Percentiles rank a stretch among this genome's conserved stretches.
Conservation (phyloP, 805 yeast species). For the Saccharomycopsis malanga region DNA sequence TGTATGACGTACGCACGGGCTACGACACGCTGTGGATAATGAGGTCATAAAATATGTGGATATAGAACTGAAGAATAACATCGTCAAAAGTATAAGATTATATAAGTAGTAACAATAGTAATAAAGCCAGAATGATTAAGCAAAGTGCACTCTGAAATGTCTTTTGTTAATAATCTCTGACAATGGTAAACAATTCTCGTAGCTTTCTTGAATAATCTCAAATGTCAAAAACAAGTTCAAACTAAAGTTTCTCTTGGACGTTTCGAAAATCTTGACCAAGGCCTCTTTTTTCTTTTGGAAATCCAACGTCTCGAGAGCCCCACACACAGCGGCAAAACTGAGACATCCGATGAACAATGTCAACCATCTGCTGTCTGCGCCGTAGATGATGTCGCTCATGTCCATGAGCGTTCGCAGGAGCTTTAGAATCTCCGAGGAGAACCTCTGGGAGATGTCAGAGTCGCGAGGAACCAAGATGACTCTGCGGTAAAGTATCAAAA, state of each 20-base stretch:
- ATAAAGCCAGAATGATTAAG: neutral
- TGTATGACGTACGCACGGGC: no score
- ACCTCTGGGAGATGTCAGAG: constrained; percentile 13
- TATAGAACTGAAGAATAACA: no score
- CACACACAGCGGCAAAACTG: constrained; percentile 10
- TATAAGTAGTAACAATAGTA: no score
- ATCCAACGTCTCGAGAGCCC: constrained; percentile 12
- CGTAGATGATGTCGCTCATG: neutral
- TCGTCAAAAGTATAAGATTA: no score
- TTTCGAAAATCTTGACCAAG: constrained; percentile 9
- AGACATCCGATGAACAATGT: constrained; percentile 12
- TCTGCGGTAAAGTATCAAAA: constrained; percentile 15
- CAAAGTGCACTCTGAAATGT: constrained; percentile 2
- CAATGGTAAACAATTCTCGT: constrained; percentile 13
- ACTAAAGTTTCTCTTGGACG: constrained; percentile 7
- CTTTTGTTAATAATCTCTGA: constrained; percentile 11
- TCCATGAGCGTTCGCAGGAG: constrained; percentile 1
- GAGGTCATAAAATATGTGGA: no score
- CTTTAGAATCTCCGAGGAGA: constrained; percentile 6
- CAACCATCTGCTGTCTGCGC: neutral
- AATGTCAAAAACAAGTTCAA: constrained; percentile 12
- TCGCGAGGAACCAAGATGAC: constrained; percentile 16
- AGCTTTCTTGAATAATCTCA: constrained; percentile 13
- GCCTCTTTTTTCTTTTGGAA: neutral
- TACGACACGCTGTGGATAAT: no score